A percentile compares a stretch with the other conserved stretches of the same genome.
phyloP scores from a whole-genome alignment of 305 asterid species.

The Plantago coronopus region DNA sequence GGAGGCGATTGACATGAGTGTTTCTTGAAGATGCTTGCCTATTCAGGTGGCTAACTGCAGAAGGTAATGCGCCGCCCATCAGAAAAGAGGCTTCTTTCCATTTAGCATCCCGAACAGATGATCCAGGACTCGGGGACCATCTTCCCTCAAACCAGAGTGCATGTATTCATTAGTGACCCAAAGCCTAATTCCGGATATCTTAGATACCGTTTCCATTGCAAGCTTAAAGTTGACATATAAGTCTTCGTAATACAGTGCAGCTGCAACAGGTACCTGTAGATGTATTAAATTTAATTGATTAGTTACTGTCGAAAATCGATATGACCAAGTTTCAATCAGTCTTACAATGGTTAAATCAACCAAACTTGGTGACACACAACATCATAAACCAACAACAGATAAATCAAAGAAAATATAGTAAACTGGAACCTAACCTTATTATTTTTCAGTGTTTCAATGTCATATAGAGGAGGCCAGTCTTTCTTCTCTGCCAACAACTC shows the following conservation, averaged over 20 bases:
- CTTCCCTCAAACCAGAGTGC: conserved; percentile 95
- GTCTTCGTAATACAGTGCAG: conserved; percentile 89
- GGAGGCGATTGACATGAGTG: no score
- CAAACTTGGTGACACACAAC: no score
- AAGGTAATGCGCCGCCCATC: neutral
- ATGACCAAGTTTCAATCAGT: no score
- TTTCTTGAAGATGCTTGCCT: no score
- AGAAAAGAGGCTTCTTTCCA: conserved; percentile 73
- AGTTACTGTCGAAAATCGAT: no score
- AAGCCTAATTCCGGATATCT: conserved; percentile 66
- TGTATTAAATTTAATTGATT: no score
- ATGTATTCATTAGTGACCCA: conserved; percentile 92
- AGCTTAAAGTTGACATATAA: conserved; percentile 84
- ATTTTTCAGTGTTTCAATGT: conserved; percentile 42
- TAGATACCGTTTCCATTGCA: conserved; percentile 67
- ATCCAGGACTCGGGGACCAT: conserved; percentile 62
- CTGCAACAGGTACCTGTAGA: conserved; percentile 83
- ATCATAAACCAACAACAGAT: no score
- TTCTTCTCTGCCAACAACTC: conserved; percentile 68
- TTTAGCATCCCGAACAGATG: conserved; percentile 70
- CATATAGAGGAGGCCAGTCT: conserved; percentile 89
- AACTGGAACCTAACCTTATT: conserved; percentile 50
- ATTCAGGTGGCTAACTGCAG: no score
- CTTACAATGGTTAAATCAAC: no score
- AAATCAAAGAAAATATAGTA: no score